Evolutionary conservation across 345 rosid species (phyloP), one percentile per base, ranked within the genome.

Genomic region (Moricandia arvensis): DNA sequence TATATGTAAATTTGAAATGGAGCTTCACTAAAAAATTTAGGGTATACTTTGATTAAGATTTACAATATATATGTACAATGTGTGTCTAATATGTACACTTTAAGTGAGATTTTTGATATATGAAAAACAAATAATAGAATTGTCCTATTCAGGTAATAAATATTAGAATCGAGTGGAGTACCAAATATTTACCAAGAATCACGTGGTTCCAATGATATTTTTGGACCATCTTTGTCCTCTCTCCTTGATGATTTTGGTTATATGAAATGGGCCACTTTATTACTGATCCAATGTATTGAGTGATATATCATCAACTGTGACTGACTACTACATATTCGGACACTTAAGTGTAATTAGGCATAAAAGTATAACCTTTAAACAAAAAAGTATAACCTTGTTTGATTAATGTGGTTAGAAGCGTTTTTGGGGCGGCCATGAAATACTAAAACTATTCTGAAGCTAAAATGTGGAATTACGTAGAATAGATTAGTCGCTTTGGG

Each of bases 201-300:
- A 77, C 80, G 80, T 77, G 80, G 68, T 71, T 77, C 68, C 76
- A 77, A 65, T 71, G 68, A 77, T 77, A 77, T 45, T 34, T 71
- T 71, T 77, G 76, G 80, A 77, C 80, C 80, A 77, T 71, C 80
- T 62, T 64, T 54, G 68, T 71, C 76, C 76, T 66, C 2, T 65
- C 76, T 66, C 63, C 80, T 55, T 67, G 63, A 77, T 31, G 72
- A 24, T 71, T 71, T 77, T 71, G 35, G 72, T 77, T 65, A 58
- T 65, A 65, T 71, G 4, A 55, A 53, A 65, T 65, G 70, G 70
- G 75, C 37, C 70, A 76, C 33, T 54, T 62, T 76, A 31, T 57
- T 69, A 66, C 63, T 43, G 34, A 69, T 69, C 12, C 59, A 47
- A 12, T 24, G 62, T 68, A 27, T 43, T 16, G 55, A 62, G 37